Evolutionary conservation across 306 rosid species (phyloP).

Genomic region (Trifolium fragiferum): DNA sequence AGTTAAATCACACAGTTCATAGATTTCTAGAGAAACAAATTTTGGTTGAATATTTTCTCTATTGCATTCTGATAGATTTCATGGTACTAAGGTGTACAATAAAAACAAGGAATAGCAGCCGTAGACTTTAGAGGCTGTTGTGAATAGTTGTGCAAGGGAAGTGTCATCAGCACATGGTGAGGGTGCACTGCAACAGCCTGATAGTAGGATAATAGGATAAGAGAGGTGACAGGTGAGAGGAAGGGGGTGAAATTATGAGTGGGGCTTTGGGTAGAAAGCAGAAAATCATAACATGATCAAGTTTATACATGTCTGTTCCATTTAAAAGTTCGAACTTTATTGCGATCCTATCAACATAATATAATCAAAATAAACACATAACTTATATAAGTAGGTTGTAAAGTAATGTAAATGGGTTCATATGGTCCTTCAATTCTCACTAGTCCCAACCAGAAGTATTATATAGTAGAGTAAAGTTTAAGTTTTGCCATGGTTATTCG

Average conservation of each 20-base stretch:
- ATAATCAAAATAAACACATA: background rate
- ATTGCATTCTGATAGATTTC: background rate
- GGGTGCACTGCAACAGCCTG: conserved; percentile 7
- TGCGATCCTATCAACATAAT: background rate
- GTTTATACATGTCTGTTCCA: background rate
- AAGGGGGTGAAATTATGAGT: background rate
- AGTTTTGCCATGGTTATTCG: background rate
- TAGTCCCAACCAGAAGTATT: background rate
- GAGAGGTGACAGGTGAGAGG: conserved; percentile 8
- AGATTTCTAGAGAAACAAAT: background rate
- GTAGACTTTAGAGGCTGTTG: background rate
- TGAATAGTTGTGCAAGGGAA: background rate
- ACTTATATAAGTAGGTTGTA: background rate
- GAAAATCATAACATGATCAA: background rate
- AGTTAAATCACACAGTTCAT: background rate
- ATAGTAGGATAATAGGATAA: conserved; percentile 9
- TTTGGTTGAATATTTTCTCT: background rate
- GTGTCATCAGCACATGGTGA: conserved; percentile 5
- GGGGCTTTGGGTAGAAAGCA: background rate
- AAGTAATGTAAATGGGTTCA: background rate
- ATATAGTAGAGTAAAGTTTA: background rate
- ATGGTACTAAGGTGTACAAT: conserved; percentile 1
- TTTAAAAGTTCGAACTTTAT: background rate
- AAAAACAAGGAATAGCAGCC: background rate
- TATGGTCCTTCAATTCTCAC: background rate